Evolutionary conservation across 495 filamentous ascomycete species (phyloP).

Genomic region (Lentithecium fluviatile): DNA sequence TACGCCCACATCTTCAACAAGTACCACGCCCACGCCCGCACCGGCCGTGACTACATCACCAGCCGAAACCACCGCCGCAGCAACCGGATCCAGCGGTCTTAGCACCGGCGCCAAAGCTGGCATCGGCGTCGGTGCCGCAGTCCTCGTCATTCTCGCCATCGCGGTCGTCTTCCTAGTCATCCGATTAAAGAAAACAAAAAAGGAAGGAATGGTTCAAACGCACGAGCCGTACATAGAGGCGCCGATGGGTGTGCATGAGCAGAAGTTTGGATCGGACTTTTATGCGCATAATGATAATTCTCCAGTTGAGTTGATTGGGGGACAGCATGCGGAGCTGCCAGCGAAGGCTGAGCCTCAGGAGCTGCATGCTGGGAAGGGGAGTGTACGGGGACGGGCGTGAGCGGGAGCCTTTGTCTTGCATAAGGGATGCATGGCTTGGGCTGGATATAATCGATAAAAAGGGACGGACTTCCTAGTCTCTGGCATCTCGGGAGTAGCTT

Average conservation of each 20-base stretch:
- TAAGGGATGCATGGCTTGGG: no score
- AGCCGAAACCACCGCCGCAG: background rate
- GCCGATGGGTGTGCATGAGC: no score
- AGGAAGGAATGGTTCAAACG: background rate
- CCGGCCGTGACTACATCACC: background rate
- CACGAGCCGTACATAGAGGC: background rate
- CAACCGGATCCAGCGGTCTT: background rate
- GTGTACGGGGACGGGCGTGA: background rate
- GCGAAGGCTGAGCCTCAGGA: background rate
- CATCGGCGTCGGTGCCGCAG: slow-evolving; percentile 4
- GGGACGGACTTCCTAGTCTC: no score
- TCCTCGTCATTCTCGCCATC: background rate
- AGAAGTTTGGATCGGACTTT: no score
- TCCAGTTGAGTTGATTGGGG: background rate
- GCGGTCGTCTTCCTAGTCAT: background rate
- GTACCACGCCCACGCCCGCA: background rate
- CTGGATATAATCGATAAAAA: no score
- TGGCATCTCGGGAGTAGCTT: no score
- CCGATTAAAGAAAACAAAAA: background rate
- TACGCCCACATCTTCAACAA: background rate
- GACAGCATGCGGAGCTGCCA: background rate
- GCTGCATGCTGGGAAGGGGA: background rate
- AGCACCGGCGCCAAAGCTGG: slow-evolving; percentile 9
- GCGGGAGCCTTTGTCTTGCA: no score
- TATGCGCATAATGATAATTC: no score